Evolutionary conservation across 208 protist genomes (phyloP), one percentile per base, ranked within the genome.

Genomic region (Trypanosoma grayi): DNA sequence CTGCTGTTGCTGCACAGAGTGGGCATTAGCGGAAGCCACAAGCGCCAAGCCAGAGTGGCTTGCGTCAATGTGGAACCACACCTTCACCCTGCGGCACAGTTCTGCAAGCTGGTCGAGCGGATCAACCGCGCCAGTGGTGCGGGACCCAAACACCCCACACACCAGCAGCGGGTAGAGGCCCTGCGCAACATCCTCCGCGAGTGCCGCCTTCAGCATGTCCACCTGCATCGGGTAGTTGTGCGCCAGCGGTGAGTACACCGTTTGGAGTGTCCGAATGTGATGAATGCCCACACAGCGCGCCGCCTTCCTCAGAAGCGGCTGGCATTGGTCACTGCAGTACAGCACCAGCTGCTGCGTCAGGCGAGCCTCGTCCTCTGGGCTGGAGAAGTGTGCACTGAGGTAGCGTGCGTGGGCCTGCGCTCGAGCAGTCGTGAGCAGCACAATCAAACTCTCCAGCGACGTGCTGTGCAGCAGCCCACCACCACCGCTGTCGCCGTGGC

Each of bases 21-120:
- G 20, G 20, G 27, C 9, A 33, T 39, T n/a, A 7, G 24, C 16
- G 27, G 34, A 13, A 28, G 75, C 52, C 2, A 71, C 58, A 44
- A 92, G 43, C 4, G 77, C 73, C 0, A 67, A 7, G 0, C 79
- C 81, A 40, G 75, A 75, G 43, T 78, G 65, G 28, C 74, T 75
- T 4, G 81, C 85, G 39, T 90, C 87, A 5, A 90, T 41, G 66
- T 93, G 87, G 34, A 83, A 77, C 83, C 87, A 93, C 25, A 90
- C 57, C 3, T 76, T 81, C 10, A 85, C 60, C 20, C 66, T 66
- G 5, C 54, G 36, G 58, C 87, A 90, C 30, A 90, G 74, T 16
- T 61, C 46, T 0, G 70, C 71, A 8, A 90, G 18, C 31, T 48
- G 67, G 0, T 45, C 54, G 8, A 93, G 63, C 2, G 80, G 83